Evolutionary conservation across 148 eudicot species (phyloP), one percentile per base, ranked within the genome.

Genomic region (Rhododendron ovatum): DNA sequence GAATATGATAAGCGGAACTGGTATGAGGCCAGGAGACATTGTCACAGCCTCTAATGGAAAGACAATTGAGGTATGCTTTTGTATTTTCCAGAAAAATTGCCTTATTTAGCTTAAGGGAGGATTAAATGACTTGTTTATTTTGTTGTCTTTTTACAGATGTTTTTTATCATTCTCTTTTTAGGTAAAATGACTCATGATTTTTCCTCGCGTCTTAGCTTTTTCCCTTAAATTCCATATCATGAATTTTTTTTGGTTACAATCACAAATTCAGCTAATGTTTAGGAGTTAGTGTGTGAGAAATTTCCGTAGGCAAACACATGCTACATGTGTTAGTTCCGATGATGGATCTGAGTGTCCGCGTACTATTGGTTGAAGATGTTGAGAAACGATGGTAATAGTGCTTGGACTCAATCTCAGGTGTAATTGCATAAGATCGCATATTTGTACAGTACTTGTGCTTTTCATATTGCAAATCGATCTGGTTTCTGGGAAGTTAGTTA

Each of bases 1-100:
- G 88, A 98, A 98, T 88, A 95, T 98, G 99, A 94, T 98, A 67
- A 98, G 99, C 87, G 98, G 99, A 87, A 94, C 99, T 83, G 99
- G 98, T 78, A 95, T 98, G 98, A 92, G 99, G 88, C 99, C 99
- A 87, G 99, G 99, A 89, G 99, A 98, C 65, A 79, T 98, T 82
- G 81, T 98, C 45, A 98, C 99, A 69, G 99, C 99, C 84, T 98
- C 99, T 59, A 98, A 98, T 90, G 99, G 99, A 82, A 98, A 98
- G 93, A 98, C 99, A 79, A 98, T 98, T 84, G 99, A 98, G 99
- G 99, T 97, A 93, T 20, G 61, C 22, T 82, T 76, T 51, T 41
- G 26, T 37, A 17, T 6, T 82, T 82, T 48, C 18, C 74, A 26
- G 48, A 81, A 37, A 41, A 47, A 71, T 47, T n/a, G 33, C 30